Evolutionary conservation across 768 basidiomycete species (phyloP).

Genomic region (Pisolithus albus): DNA sequence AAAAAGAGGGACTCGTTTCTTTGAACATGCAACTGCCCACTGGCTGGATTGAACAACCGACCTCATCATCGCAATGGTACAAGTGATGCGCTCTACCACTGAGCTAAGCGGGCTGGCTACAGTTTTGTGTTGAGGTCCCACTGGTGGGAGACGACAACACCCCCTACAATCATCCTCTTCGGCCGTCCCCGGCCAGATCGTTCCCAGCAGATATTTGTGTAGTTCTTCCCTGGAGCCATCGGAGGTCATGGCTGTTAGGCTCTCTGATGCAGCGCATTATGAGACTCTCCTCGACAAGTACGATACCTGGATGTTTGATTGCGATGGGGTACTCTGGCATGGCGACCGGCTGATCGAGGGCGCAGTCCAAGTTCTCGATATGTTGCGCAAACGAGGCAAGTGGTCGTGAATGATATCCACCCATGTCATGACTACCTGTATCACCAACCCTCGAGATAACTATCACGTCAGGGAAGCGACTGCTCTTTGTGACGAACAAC

Average conservation of each 20-base stretch:
- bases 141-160: no score
- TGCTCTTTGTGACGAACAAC: constrained; percentile 96
- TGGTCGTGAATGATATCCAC: background rate
- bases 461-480: constrained; percentile 54
- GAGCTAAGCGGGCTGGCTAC: constrained; percentile 32
- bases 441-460: background rate
- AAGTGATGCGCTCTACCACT: constrained; percentile 42
- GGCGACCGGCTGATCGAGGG: constrained; percentile 77
- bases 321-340: constrained; percentile 92
- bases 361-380: constrained; percentile 62
- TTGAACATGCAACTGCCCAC: constrained; percentile 20
- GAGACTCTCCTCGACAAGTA: constrained; percentile 51
- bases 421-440: background rate
- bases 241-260: constrained; percentile 17
- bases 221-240: background rate
- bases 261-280: constrained; percentile 39
- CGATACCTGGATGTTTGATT: constrained; percentile 96
- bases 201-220: no score
- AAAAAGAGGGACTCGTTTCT: no score
- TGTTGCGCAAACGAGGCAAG: constrained; percentile 70
- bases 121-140: no score
- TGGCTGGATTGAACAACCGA: constrained; percentile 43
- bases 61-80: constrained; percentile 32
- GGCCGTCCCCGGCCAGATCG: no score
- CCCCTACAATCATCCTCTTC: no score